Conservation (phyloP, 139 green algal species). For the Zygnema cylindricum region DNA sequence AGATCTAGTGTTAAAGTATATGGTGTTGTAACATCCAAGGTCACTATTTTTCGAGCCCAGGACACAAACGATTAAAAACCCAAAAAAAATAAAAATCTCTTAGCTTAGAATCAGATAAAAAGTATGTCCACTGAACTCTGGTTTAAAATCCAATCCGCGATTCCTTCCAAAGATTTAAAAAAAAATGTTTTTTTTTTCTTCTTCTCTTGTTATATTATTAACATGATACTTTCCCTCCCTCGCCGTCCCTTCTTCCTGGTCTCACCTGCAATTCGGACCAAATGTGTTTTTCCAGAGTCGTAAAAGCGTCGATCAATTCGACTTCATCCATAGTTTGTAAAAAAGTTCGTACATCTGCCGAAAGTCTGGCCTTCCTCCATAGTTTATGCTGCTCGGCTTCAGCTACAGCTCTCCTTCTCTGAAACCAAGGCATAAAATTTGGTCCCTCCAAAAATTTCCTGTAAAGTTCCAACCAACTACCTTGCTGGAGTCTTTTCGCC, state of each 20-base stretch:
- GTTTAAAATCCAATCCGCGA: too few relatives aligned
- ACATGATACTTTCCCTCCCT: too few relatives aligned
- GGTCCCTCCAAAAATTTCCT: slow-evolving; percentile 69
- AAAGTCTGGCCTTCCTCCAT: slow-evolving; percentile 23
- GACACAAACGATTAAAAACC: too few relatives aligned
- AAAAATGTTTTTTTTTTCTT: too few relatives aligned
- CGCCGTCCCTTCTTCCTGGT: not conserved
- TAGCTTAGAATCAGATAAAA: too few relatives aligned
- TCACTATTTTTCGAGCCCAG: too few relatives aligned
- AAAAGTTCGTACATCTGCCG: slow-evolving; percentile 33
- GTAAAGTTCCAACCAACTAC: slow-evolving; percentile 73
- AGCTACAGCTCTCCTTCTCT: slow-evolving; percentile 54
- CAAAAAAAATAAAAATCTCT: too few relatives aligned
- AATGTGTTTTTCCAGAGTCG: slow-evolving; percentile 36
- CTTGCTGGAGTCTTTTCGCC: slow-evolving; percentile 48
- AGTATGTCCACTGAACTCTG: too few relatives aligned
- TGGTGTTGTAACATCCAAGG: too few relatives aligned
- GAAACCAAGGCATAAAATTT: slow-evolving; percentile 81
- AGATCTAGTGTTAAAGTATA: too few relatives aligned
- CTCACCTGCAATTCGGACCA: slow-evolving; percentile 23
- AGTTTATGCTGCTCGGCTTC: slow-evolving; percentile 47
- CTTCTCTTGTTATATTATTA: too few relatives aligned
- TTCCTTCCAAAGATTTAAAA: too few relatives aligned
- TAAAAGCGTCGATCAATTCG: slow-evolving; percentile 49
- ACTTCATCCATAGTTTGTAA: slow-evolving; percentile 38